Base-by-base conservation (phyloP, 495 filamentous ascomycete genomes). In the Neurospora sp. region DNA sequence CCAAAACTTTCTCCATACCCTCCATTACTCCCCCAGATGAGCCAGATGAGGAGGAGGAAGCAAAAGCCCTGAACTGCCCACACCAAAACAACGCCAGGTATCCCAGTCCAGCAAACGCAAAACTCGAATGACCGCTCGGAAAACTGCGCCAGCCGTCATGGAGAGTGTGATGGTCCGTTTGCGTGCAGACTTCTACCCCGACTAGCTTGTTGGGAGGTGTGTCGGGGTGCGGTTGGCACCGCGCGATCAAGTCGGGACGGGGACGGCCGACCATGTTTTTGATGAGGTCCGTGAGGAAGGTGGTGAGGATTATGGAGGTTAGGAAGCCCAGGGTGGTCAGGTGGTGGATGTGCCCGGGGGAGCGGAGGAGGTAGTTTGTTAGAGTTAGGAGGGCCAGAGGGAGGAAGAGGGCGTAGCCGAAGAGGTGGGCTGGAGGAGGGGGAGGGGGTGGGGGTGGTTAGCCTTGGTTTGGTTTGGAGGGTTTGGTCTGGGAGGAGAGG, bases 91-190 rank as follows among this genome's bases (percentile, higher is more conserved):
- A 82, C 3, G 90, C 87, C 35, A 97, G 76, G 77, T 93, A 97
- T 0, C 95, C 95, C 22, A 98, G 82, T 1, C 95, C 95, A 72
- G 86, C 87, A 76, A 97, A 98, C 0, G 93, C 88, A 74, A 97
- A 96, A 77, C 89, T 92, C 71, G 89, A 91, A 78, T 98, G 95
- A 3, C 95, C 95, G 70, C 90, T 93, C 4, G 95, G 95, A 74
- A 98, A 98, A 69, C 91, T 94, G 47, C 94, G 89, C 91, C 93
- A 98, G 8, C 95, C 95, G 79, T 98, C 95, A 74, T 97, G 92
- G 3, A 98, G 84, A 4, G 86, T 88, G 76, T 95, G 93, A 73
- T 91, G 88, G 74, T 90, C 83, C 0, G 87, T 86, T 79, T 97
- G 87, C 3, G 93, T 97, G 81, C 95, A 98, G 4, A 96, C 89